Conservation (phyloP, 169 alveolate species). For the Eimeria tenella region DNA sequence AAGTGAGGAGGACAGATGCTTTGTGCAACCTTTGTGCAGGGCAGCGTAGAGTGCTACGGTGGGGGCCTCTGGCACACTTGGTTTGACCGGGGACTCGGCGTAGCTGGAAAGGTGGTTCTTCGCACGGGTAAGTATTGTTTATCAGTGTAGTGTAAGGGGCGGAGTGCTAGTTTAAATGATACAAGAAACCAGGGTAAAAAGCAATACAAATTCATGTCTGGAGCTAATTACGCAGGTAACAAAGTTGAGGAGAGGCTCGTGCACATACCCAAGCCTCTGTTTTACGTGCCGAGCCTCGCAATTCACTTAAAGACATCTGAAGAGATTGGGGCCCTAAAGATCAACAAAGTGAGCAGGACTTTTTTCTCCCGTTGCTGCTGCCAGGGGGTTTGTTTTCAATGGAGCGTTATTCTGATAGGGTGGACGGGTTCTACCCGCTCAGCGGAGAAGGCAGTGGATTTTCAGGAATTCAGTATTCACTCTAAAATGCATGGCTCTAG, state of each 20-base stretch:
- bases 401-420: too few relatives aligned
- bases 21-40: conserved; percentile 78
- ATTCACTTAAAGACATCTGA: conserved; percentile 93
- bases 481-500: too few relatives aligned
- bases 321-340: conserved; percentile 89
- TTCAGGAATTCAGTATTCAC: background rate
- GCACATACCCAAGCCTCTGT: conserved; percentile 91
- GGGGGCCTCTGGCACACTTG: conserved; percentile 99
- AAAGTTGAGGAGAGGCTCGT: conserved; percentile 80
- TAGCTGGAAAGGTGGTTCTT: conserved; percentile 95
- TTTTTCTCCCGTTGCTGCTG: too few relatives aligned
- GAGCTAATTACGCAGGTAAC: background rate
- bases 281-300: conserved; percentile 95
- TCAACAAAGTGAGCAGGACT: conserved; percentile 75
- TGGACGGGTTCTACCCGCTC: too few relatives aligned
- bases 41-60: conserved; percentile 95
- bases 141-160: background rate
- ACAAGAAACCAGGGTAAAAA: too few relatives aligned
- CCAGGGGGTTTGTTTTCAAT: too few relatives aligned
- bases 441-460: too few relatives aligned
- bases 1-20: too few relatives aligned
- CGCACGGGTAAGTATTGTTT: conserved; percentile 2
- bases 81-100: conserved; percentile 97
- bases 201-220: too few relatives aligned
- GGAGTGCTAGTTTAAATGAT: background rate